These are phyloP conservation scores for Coniochaeta hoffmannii DNA, from an alignment of 2,329 filamentous ascomycete species.

Conservation along the genomic window DNA sequence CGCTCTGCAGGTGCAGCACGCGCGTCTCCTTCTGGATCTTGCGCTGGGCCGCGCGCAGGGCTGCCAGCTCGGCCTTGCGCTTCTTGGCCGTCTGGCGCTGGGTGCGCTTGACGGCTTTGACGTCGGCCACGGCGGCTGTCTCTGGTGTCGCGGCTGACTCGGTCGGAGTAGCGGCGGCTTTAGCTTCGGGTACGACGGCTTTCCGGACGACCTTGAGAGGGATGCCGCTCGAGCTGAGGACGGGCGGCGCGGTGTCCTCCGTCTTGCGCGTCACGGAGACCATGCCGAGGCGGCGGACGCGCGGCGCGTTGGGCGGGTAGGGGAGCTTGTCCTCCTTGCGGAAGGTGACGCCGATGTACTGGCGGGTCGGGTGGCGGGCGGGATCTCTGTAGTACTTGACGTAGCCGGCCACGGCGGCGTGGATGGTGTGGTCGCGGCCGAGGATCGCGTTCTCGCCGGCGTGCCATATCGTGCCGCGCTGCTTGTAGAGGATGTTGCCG, in stretches of 20 bases:
- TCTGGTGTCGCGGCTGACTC: constrained; percentile 3
- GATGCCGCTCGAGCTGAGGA: constrained; percentile 27
- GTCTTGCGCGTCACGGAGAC: constrained; percentile 38
- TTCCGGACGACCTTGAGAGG: constrained; percentile 23
- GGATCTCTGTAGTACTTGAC: constrained; percentile 97
- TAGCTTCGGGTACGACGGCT: constrained; percentile 3
- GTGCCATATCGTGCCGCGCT: constrained; percentile 90
- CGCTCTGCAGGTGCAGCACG: constrained; percentile 39
- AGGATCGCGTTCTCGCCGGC: constrained; percentile 93
- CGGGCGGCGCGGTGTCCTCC: constrained; percentile 22
- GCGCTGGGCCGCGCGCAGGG: constrained; percentile 8
- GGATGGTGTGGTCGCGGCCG: constrained; percentile 95
- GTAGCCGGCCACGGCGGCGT: constrained; percentile 75
- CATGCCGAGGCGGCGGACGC: constrained; percentile 71
- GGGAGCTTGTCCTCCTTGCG: constrained; percentile 75
- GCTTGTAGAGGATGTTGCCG: constrained; percentile 96
- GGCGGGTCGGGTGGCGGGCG: constrained; percentile 69
- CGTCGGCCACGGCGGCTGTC: constrained; percentile 1
- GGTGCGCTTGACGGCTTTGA: background rate
- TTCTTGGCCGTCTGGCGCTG: constrained; percentile 6
- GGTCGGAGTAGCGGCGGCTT: constrained; percentile 4
- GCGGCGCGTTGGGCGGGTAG: constrained; percentile 63
- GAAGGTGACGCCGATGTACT: constrained; percentile 93
- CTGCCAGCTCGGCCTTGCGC: background rate
- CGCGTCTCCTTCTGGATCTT: constrained; percentile 26